A percentile compares a stretch with the other conserved stretches of the same genome.
Evolutionary conservation across 441 rosid species (phyloP).

Genomic region (Croton setiger): DNA sequence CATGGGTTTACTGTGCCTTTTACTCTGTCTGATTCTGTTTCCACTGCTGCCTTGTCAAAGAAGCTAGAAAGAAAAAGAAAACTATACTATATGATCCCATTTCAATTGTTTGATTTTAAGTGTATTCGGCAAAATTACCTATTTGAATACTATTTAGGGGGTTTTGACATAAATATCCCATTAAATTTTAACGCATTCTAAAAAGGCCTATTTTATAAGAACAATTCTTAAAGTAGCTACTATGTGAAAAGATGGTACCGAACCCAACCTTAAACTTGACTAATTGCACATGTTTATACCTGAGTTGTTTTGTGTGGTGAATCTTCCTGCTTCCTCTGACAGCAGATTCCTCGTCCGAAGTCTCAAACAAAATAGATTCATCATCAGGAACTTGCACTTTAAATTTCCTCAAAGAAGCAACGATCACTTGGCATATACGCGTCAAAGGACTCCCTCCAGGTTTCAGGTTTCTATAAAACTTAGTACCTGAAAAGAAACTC

Average conservation of each 20-base stretch:
- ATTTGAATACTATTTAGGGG: too few relatives aligned
- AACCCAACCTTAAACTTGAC: neutral
- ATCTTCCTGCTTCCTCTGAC: slow-evolving; percentile 74
- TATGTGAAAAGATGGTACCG: too few relatives aligned
- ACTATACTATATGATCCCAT: neutral
- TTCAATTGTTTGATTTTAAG: too few relatives aligned
- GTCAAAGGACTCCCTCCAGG: slow-evolving; percentile 91
- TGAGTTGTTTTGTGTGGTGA: slow-evolving; percentile 54
- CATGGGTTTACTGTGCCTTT: slow-evolving; percentile 54
- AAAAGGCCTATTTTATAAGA: too few relatives aligned
- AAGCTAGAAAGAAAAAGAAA: slow-evolving; percentile 37
- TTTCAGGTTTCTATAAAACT: slow-evolving; percentile 55
- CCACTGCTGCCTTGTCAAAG: slow-evolving; percentile 89
- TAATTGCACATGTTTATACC: slow-evolving; percentile 25
- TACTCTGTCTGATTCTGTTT: slow-evolving; percentile 42
- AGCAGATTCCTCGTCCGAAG: slow-evolving; percentile 45
- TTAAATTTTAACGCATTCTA: too few relatives aligned
- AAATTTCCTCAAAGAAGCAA: slow-evolving; percentile 58
- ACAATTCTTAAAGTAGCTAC: too few relatives aligned
- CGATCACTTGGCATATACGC: slow-evolving; percentile 62
- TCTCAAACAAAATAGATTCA: slow-evolving; percentile 48
- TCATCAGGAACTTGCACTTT: slow-evolving; percentile 42
- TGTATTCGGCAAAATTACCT: too few relatives aligned
- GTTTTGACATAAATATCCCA: too few relatives aligned
- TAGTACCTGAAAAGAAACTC: slow-evolving; percentile 72